Evolutionary conservation across 2,329 filamentous ascomycete species (phyloP).

Genomic region (Exophiala sp.): DNA sequence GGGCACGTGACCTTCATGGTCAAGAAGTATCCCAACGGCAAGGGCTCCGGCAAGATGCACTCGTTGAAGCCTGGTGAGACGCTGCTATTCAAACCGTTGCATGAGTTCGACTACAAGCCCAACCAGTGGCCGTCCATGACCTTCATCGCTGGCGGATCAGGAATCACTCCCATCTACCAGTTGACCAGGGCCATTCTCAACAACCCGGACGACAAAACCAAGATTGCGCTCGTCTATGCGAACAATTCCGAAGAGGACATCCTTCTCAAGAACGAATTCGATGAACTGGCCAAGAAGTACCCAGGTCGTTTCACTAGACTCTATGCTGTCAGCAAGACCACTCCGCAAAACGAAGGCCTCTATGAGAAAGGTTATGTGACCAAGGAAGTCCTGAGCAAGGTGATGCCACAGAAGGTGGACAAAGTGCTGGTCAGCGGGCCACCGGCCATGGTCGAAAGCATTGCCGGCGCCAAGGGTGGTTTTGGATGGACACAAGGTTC

Average conservation of each 20-base stretch:
- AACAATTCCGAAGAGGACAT: conserved; percentile 61
- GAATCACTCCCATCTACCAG: conserved; percentile 66
- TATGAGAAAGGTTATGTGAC: conserved; percentile 54
- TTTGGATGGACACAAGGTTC: conserved; percentile 33
- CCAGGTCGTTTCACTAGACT: conserved; percentile 53
- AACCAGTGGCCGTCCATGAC: conserved; percentile 47
- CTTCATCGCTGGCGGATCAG: conserved; percentile 64
- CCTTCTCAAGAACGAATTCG: conserved; percentile 52
- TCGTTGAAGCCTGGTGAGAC: conserved; percentile 56
- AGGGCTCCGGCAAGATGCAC: conserved; percentile 61
- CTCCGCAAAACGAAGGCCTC: conserved; percentile 33
- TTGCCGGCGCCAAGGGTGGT: conserved; percentile 44
- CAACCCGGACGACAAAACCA: conserved; percentile 57
- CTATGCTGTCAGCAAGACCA: conserved; percentile 51
- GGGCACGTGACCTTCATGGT: conserved; percentile 60
- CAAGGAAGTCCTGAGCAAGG: conserved; percentile 50
- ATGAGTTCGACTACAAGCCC: conserved; percentile 51
- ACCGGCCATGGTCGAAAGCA: conserved; percentile 57
- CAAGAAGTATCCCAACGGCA: conserved; percentile 62
- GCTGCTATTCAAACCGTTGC: conserved; percentile 54
- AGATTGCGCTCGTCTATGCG: conserved; percentile 60
- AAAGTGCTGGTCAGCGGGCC: conserved; percentile 67
- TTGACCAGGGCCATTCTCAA: conserved; percentile 57
- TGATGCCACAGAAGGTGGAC: conserved; percentile 35
- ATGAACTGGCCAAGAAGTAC: conserved; percentile 44